Percentiles rank a stretch among this genome's conserved stretches.
These are phyloP conservation scores for Puccinia polysora DNA, from an alignment of 1,284 basidiomycete species.

Conservation along the genomic window DNA sequence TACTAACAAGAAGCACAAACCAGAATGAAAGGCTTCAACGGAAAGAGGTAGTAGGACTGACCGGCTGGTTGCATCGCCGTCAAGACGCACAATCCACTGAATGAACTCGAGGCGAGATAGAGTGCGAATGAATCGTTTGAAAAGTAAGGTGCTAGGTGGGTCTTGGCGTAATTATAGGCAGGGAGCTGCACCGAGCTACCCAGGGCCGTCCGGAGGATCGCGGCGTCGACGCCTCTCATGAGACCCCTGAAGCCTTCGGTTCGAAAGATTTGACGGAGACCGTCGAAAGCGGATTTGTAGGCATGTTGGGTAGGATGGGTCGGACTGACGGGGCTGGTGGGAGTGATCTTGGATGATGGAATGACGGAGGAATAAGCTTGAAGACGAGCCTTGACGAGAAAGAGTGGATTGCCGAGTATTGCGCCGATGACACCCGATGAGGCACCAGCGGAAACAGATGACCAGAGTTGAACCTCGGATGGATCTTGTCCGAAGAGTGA, in stretches of 20 bases:
- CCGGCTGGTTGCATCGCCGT: slow-evolving; percentile 56
- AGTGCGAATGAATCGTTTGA: slow-evolving; percentile 74
- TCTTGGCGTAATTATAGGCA: slow-evolving; percentile 88
- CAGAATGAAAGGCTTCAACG: background rate
- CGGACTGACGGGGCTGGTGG: slow-evolving; percentile 76
- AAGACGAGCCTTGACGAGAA: slow-evolving; percentile 94
- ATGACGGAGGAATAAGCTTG: slow-evolving; percentile 60
- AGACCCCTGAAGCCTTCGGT: slow-evolving; percentile 75
- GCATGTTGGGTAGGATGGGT: slow-evolving; percentile 72
- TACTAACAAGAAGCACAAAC: background rate
- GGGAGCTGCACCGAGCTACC: slow-evolving; percentile 91
- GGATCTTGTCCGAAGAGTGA: slow-evolving; percentile 35
- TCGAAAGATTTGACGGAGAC: slow-evolving; percentile 70
- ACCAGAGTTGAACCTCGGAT: slow-evolving; percentile 43
- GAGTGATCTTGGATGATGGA: slow-evolving; percentile 76
- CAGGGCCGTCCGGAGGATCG: slow-evolving; percentile 87
- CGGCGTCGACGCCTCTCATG: slow-evolving; percentile 84
- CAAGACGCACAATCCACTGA: slow-evolving; percentile 81
- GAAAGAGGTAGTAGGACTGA: slow-evolving; percentile 44
- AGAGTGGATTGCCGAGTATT: slow-evolving; percentile 84
- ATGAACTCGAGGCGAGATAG: slow-evolving; percentile 77
- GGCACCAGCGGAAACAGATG: slow-evolving; percentile 47
- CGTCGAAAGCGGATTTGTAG: slow-evolving; percentile 78
- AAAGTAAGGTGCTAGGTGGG: slow-evolving; percentile 55
- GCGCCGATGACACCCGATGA: slow-evolving; percentile 57